phyloP scores from a whole-genome alignment of 176 grass and related monocot genomes.

The Poa pratensis region DNA sequence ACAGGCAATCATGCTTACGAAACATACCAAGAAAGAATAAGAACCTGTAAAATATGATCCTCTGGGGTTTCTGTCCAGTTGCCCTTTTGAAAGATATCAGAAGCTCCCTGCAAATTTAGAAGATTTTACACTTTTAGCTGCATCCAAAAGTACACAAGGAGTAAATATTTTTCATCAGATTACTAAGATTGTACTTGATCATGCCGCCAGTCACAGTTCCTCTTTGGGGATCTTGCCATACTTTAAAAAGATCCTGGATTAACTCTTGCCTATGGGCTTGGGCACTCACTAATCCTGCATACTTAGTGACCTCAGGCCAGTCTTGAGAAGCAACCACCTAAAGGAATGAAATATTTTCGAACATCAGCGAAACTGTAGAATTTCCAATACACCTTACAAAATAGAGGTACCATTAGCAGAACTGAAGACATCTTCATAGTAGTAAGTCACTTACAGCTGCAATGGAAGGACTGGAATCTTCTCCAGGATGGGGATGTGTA shows the following conservation, averaged over 20 bases:
- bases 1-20: neutral
- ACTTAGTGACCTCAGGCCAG: conserved; percentile 93
- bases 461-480: conserved; percentile 96
- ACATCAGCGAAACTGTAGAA: neutral
- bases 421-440: neutral
- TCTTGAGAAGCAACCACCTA: conserved; percentile 98
- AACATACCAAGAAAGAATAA: conserved; percentile 26
- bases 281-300: conserved; percentile 84
- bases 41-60: conserved; percentile 98
- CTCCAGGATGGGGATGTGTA: conserved; percentile 93
- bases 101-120: conserved; percentile 67
- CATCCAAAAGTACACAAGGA: conserved; percentile 2
- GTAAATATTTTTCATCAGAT: neutral
- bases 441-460: conserved; percentile 74
- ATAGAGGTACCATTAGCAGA: neutral
- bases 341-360: neutral
- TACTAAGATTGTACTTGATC: conserved; percentile 69
- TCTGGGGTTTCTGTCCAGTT: conserved; percentile 93
- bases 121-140: conserved; percentile 16
- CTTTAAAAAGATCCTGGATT: conserved; percentile 94
- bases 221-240: conserved; percentile 86
- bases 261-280: conserved; percentile 92
- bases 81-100: conserved; percentile 89
- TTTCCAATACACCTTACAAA: neutral
- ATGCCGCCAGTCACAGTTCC: conserved; percentile 88